These are phyloP conservation scores for Corchorus olitorius DNA, from an alignment of 345 rosid genomes.

Conservation along the genomic window DNA sequence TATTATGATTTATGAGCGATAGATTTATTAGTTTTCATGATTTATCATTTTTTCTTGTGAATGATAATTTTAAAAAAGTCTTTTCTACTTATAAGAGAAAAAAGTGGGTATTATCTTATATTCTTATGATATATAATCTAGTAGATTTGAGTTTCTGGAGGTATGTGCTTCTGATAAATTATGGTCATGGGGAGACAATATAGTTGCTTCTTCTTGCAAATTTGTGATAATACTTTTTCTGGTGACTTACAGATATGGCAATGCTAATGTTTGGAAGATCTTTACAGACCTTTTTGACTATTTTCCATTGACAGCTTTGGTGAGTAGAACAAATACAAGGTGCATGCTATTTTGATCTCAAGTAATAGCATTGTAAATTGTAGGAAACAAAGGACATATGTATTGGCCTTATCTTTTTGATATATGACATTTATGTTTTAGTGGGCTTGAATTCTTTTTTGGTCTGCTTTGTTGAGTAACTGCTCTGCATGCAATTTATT, in stretches of 20 bases:
- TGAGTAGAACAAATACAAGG: slow-evolving; percentile 38
- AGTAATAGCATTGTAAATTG: background rate
- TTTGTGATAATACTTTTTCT: slow-evolving; percentile 10
- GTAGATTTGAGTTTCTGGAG: slow-evolving; percentile 8
- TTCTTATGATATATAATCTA: slow-evolving; percentile 17
- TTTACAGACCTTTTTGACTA: slow-evolving; percentile 98
- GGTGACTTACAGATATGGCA: slow-evolving; percentile 78
- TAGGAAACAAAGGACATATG: background rate
- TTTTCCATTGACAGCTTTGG: slow-evolving; percentile 97
- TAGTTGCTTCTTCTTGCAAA: slow-evolving; percentile 4
- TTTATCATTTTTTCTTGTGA: background rate
- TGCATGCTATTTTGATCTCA: slow-evolving; percentile 5
- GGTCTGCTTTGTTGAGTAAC: background rate
- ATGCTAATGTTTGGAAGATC: slow-evolving; percentile 97
- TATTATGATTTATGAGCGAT: background rate
- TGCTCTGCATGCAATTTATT: background rate
- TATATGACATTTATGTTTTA: slow-evolving; percentile 6
- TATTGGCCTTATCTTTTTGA: background rate
- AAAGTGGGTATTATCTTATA: background rate
- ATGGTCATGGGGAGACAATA: background rate
- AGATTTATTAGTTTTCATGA: background rate
- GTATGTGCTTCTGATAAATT: background rate
- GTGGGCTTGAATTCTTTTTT: background rate
- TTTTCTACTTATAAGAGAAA: background rate
- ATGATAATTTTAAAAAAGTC: background rate